Base-by-base conservation (phyloP, 352 stramenopile species). In the Phytophthora palmivora region DNA sequence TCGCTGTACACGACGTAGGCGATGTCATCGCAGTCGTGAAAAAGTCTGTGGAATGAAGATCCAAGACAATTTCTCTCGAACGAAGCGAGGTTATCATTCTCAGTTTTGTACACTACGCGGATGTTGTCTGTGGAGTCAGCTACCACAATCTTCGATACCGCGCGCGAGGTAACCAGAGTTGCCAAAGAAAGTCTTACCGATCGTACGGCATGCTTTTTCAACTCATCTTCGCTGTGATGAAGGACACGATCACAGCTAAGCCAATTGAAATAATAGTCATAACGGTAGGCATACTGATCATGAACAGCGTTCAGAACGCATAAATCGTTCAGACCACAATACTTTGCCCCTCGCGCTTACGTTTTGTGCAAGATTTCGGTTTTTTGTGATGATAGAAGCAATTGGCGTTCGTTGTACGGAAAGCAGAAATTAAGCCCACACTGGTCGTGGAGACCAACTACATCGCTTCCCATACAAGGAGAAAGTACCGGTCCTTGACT, bases 31-130 rank as follows among this genome's bases (percentile, higher is more conserved):
- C 63, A 71, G 42, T 71, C 63, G 1, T 43, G 42, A 43, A 71
- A 71, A 6, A 71, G 37, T 3, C 57, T 61, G 8, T 44, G 42
- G 56, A 71, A 71, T 4, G 63, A 49, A 0, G 47, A 49, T 5
- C 62, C 62, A n/a, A 71, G 62, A 36, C 56, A 71, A 39, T 67
- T 67, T n/a, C 56, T 49, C 49, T 71, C 63, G 37, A 67, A 67
- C 6, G 42, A 55, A 2, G 49, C 56, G 34, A 61, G 47, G 6
- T 54, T n/a, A 11, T 52, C 46, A 34, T 44, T 15, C 6, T 43
- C n/a, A 24, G 24, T 16, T 22, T 55, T 6, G 8, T 56, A 16
- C 19, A 24, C 10, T 12, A 7, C 11, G 12, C 39, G 18, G 7
- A 42, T 38, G 14, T 34, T 49, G 6, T 4, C 11, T 2, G 30